Conservation (phyloP, 1,284 basidiomycete species). For the Pseudomicrostroma phylloplanum region DNA sequence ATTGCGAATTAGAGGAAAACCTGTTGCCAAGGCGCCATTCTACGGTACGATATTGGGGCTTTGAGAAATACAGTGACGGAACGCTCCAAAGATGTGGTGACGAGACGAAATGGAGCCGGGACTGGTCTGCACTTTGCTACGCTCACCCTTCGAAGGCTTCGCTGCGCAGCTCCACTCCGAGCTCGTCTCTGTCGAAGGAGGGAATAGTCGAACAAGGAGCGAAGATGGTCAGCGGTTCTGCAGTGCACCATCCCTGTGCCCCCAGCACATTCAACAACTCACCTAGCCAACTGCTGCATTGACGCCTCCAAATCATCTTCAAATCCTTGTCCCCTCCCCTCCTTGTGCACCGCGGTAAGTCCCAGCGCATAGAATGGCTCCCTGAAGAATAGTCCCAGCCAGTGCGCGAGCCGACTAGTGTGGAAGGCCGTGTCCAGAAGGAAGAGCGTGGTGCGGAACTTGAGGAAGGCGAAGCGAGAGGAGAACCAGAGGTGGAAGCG, state of each 20-base stretch:
- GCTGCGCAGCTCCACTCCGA: conserved; percentile 4
- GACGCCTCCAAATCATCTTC: conserved; percentile 40
- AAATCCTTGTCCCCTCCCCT: conserved; percentile 22
- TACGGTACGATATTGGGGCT: too few relatives aligned
- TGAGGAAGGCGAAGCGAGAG: conserved; percentile 28
- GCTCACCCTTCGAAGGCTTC: neutral
- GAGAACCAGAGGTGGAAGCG: conserved; percentile 25
- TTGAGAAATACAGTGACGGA: too few relatives aligned
- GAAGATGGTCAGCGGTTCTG: too few relatives aligned
- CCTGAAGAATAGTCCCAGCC: conserved; percentile 12
- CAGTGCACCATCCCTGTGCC: too few relatives aligned
- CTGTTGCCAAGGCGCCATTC: too few relatives aligned
- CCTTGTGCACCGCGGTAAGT: conserved; percentile 10
- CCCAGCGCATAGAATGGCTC: neutral
- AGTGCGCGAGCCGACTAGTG: conserved; percentile 21
- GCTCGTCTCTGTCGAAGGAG: neutral
- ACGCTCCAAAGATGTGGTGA: too few relatives aligned
- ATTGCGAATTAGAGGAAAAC: too few relatives aligned
- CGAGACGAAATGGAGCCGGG: too few relatives aligned
- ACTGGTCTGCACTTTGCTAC: too few relatives aligned
- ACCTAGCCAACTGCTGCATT: conserved; percentile 30
- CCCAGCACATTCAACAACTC: too few relatives aligned
- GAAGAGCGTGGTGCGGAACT: conserved; percentile 32
- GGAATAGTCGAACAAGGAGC: too few relatives aligned
- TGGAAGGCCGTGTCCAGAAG: conserved; percentile 33